Conservation (phyloP, 139 green algal species). For the Microglena sp. region DNA sequence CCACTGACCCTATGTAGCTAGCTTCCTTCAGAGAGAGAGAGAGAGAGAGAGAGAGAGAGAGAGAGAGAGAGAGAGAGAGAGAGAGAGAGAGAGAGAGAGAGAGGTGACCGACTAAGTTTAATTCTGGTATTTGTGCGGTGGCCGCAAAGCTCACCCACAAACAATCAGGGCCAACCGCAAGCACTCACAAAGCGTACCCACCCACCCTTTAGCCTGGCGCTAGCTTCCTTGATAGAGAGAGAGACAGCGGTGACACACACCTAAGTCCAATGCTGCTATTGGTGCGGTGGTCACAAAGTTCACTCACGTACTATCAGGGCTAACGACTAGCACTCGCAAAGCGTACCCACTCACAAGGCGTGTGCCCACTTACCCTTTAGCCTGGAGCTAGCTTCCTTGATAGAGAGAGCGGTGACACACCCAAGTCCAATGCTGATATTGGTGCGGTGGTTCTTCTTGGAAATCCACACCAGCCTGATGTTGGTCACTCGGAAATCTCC, state of each 20-base stretch:
- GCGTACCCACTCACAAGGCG: background rate
- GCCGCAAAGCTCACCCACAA: background rate
- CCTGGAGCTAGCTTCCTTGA: constrained; percentile 26
- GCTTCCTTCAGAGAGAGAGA: too few relatives aligned
- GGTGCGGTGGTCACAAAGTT: background rate
- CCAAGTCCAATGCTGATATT: constrained; percentile 56
- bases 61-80: too few relatives aligned
- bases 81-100: too few relatives aligned
- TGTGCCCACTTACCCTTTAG: constrained; percentile 33
- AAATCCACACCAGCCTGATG: constrained; percentile 48
- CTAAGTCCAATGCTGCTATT: background rate
- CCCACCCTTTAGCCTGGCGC: constrained; percentile 43
- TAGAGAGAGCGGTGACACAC: constrained; percentile 41
- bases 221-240: constrained; percentile 31
- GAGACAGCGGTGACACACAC: constrained; percentile 37
- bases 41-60: too few relatives aligned
- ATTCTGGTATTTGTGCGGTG: constrained; percentile 41
- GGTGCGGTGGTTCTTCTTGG: constrained; percentile 28
- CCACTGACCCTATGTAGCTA: constrained; percentile 32
- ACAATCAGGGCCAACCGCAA: background rate
- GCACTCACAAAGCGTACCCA: background rate
- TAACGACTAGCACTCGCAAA: background rate
- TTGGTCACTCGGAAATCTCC: constrained; percentile 45
- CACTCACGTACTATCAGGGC: background rate
- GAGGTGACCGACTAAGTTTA: too few relatives aligned